Evolutionary conservation across 1,284 basidiomycete genomes (phyloP).

Genomic region (Irpex sp.): DNA sequence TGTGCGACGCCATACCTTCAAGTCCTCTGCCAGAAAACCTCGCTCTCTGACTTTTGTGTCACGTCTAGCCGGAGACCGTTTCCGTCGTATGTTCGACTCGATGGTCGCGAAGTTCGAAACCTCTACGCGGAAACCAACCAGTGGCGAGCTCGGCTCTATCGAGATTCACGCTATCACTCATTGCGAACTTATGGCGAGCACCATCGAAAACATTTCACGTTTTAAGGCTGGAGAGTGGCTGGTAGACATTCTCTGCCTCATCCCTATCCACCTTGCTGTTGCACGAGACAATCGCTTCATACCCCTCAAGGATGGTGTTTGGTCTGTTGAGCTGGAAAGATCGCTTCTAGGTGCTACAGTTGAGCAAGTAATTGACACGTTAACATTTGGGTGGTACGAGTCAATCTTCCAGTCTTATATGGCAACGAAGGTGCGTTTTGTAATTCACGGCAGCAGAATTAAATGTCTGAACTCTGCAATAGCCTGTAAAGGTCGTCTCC

Average conservation of each 20-base stretch:
- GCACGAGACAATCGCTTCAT: slow-evolving; percentile 56
- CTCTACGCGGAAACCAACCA: slow-evolving; percentile 48
- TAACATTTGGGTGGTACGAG: slow-evolving; percentile 67
- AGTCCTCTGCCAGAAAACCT: slow-evolving; percentile 28
- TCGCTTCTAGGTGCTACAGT: slow-evolving; percentile 56
- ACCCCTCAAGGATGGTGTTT: slow-evolving; percentile 56
- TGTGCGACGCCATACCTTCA: slow-evolving; percentile 43
- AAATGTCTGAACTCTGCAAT: not conserved
- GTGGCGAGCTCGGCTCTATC: slow-evolving; percentile 36
- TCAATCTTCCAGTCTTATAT: slow-evolving; percentile 61
- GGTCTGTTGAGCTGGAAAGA: slow-evolving; percentile 45
- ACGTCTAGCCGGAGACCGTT: slow-evolving; percentile 30
- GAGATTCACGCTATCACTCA: slow-evolving; percentile 27
- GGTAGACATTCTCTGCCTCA: slow-evolving; percentile 56
- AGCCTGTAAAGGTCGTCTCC: slow-evolving; percentile 62
- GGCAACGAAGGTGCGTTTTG: slow-evolving; percentile 43
- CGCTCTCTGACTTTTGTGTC: slow-evolving; percentile 44
- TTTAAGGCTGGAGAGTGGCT: slow-evolving; percentile 60
- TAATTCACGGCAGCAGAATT: not conserved
- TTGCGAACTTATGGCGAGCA: slow-evolving; percentile 7
- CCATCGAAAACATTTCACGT: slow-evolving; percentile 26
- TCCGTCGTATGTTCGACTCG: slow-evolving; percentile 38
- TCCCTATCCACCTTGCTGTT: slow-evolving; percentile 61
- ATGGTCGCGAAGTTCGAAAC: slow-evolving; percentile 45
- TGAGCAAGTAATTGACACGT: slow-evolving; percentile 46